Evolutionary conservation across 2,329 filamentous ascomycete genomes (phyloP), one percentile per base, ranked within the genome.

Genomic region (Raffaelea ambrosiae): DNA sequence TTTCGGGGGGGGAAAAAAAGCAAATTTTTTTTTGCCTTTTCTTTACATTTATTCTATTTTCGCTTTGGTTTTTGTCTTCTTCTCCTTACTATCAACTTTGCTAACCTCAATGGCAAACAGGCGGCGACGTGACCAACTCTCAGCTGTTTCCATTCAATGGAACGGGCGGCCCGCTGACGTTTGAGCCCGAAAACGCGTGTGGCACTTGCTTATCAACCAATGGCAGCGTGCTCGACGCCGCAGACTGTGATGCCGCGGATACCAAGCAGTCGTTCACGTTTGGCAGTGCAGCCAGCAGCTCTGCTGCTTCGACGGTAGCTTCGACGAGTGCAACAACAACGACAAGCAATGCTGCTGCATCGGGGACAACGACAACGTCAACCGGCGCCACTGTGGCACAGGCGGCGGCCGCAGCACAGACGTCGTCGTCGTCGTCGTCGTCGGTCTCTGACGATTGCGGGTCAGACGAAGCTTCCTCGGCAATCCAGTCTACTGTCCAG

Each of bases 131-230:
- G 2, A 71, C 73, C 7, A 61, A 68, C 46, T 78, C 74, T 1
- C 76, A 79, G 57, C 61, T 75, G 2, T 78, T 77, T 51, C 58
- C 63, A 13, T 74, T 75, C 48, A 62, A 66, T 22, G 68, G 67
- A 19, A 59, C 59, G 8, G 57, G 63, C 16, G 69, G 66, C 0
- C 65, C 72, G 0, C 58, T 74, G 18, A 56, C 66, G 1, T 56
- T 79, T 2, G 58, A 64, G n/a, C 74, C 74, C 0, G 51, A 60
- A 43, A 77, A 76, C 50, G 61, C 63, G n/a, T 50, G 55, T 2
- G 67, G 66, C 10, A 68, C 66, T n/a, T 78, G 75, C 52, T 58
- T 78, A 18, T 65, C 66, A 1, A 69, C 68, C 19, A 67, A 67
- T 31, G 68, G 64, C 31, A 63, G 68, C 22, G 58, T 64, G 0